Evolutionary conservation across 2,329 filamentous ascomycete species (phyloP), one percentile per base, ranked within the genome.

Genomic region (Colletotrichum sp.): DNA sequence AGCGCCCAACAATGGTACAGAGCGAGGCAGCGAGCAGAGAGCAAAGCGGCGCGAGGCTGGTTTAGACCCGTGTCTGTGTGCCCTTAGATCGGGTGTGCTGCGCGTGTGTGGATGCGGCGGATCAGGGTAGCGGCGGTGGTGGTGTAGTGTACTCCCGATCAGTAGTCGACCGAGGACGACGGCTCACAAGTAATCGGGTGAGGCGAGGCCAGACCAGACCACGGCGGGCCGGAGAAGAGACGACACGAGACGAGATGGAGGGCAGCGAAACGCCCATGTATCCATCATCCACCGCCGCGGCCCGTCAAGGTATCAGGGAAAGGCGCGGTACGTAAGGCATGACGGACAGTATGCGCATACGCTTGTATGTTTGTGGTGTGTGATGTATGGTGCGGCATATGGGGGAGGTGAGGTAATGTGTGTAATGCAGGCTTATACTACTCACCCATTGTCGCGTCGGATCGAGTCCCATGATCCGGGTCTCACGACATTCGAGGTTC

Each of bases 381-480:
- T 24, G 28, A 32, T 59, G 66, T 30, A 34, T 67, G 43, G 26
- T 24, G 32, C 34, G 66, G 26, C 36, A n/a, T 55, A 28, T 26
- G 13, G 18, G 26, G 36, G 26, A 64, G 21, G 59, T 39, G 39
- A 36, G 34, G 72, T n/a, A 55, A 48, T 39, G 55, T 43, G 64
- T 67, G 70, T 28, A 60, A 66, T 32, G 69, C 32, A 74, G 52
- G 32, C 39, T 32, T 52, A 34, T 21, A 52, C 43, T 76, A 84
- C 82, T 83, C 78, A 84, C 82, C 82, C 82, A 84, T 84, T 80
- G 75, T 84, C 79, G 81, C 80, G 79, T 81, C 76, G 78, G 79
- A 74, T 79, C 80, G 77, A 82, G 77, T 80, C 82, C 80, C 82
- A 84, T 84, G 80, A 79, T 83, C 82, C 72, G 74, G 70, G 78